phyloP scores from a whole-genome alignment of 148 eudicot genomes.

The Cornus suecica region DNA sequence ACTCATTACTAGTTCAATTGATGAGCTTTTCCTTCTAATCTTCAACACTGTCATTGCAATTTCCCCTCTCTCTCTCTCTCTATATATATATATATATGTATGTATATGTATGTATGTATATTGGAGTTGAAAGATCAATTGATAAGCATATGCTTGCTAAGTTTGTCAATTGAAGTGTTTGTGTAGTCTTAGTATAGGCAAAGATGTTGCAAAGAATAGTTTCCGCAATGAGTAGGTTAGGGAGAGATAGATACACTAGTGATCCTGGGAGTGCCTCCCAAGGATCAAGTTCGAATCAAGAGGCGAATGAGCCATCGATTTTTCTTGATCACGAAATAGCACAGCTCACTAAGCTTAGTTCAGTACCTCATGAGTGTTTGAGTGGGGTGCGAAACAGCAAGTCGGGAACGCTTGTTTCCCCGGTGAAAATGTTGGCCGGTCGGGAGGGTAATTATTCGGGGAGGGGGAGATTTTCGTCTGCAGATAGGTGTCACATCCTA shows the following conservation, averaged over 20 bases:
- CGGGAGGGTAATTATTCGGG: slow-evolving; percentile 59
- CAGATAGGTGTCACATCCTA: slow-evolving; percentile 54
- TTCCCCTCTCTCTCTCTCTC: slow-evolving; percentile 4
- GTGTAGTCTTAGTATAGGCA: not conserved
- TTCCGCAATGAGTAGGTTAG: slow-evolving; percentile 32
- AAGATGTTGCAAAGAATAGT: not conserved
- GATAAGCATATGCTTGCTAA: not conserved
- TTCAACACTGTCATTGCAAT: not conserved
- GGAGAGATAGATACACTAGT: slow-evolving; percentile 12
- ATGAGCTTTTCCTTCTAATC: not conserved
- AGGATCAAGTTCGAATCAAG: slow-evolving; percentile 20
- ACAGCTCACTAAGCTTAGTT: slow-evolving; percentile 52
- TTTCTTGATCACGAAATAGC: slow-evolving; percentile 50
- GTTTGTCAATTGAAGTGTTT: slow-evolving; percentile 4
- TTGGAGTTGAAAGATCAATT: not conserved
- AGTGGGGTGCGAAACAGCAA: slow-evolving; percentile 25
- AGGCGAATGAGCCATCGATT: slow-evolving; percentile 1
- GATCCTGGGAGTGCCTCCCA: slow-evolving; percentile 17
- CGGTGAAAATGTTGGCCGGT: slow-evolving; percentile 55
- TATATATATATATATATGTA: too few relatives aligned
- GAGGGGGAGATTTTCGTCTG: slow-evolving; percentile 48
- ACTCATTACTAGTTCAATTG: not conserved
- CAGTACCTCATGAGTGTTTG: slow-evolving; percentile 39
- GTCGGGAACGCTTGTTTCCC: slow-evolving; percentile 32
- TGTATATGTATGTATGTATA: not conserved